Base-by-base conservation (phyloP, 495 filamentous ascomycete genomes). In the Trichocladium uniseriatum region DNA sequence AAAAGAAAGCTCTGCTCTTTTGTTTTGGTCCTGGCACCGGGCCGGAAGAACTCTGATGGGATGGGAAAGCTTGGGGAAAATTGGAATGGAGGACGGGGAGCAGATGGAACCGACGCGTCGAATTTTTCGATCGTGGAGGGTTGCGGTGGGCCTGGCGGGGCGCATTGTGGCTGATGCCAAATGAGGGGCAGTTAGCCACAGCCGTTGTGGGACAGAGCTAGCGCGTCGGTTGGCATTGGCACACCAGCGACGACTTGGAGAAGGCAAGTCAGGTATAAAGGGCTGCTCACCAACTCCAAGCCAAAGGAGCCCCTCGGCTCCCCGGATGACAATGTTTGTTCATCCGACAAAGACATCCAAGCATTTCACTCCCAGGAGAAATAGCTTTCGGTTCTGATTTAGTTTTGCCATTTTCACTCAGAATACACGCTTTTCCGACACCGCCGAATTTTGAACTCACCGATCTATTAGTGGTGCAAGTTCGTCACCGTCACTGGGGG, bases 261-360 rank as follows among this genome's bases (percentile, higher is more conserved):
- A 37, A 41, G 36, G 42, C 24, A 42, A 24, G 43, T 20, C 43
- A 46, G 37, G 47, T 55, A 55, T 55, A 55, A 55, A 55, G 48
- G 38, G 48, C 43, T 32, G 53, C 43, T 55, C 53, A 51, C 43
- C 53, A 51, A 55, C 47, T 43, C 44, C 38, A 51, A 24, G 44
- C 14, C 38, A 42, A 43, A 38, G 43, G 48, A 51, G 48, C 53
- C 39, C n/a, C 32, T 37, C 48, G 34, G 53, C 39, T 48, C 34
- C 32, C 44, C 39, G 44, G 20, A 16, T 44, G 34, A 38, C 32
- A 18, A 55, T 55, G 53, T 29, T 32, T 43, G 24, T 28, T 7
- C 38, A 40, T 55, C 42, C 9, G 11, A 19, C 37, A 42, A 45
- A 31, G 22, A 45, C 45, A 43, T 21, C 13, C 8, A 39, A 50